Evolutionary conservation across 108 stramenopile species (phyloP), one percentile per base, ranked within the genome.

Genomic region (Epipyxis sp.): DNA sequence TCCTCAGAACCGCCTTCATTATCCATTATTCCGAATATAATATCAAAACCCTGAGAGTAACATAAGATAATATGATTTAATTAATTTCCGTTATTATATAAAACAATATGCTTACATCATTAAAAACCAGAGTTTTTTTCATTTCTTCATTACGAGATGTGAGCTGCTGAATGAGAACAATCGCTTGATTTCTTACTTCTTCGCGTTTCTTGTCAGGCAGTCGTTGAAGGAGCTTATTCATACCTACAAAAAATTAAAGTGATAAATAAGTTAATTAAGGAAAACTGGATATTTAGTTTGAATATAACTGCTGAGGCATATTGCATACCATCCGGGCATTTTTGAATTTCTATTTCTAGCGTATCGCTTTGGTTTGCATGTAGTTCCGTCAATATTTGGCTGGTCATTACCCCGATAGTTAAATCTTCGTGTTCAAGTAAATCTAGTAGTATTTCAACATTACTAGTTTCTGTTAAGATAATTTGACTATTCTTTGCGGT

Each of bases 141-240:
- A 74, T 74, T 39, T 74, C 71, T 74, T 74, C 71, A 42, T 74
- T 74, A 42, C 13, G 3, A 13, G 71, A 74, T 10, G 71, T 74
- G 27, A 74, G 35, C 34, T 74, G 71, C 43, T 57, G 44, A 54
- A 74, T 74, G 6, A 74, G 43, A 32, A 74, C 50, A 37, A 74
- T 74, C 10, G 71, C 71, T 57, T 74, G 71, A 57, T 74, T 74
- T 39, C 71, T 27, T 20, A 74, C 71, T 74, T 74, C 71, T 74
- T 74, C 71, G 3, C 71, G 44, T 10, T 37, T 30, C 6, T 25
- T 74, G 34, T 74, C 71, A 10, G 71, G 71, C 34, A 74, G 29
- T 27, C 71, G 6, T 54, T 74, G 44, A 10, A 74, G 34, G 3
- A 74, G 71, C 50, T 74, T 74, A 29, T 13, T 74, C 71, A 74